Evolutionary conservation across 1,139 yeast species (phyloP), one percentile per base, ranked within the genome.

Genomic region (Blastobotrys raffinosifermentans): DNA sequence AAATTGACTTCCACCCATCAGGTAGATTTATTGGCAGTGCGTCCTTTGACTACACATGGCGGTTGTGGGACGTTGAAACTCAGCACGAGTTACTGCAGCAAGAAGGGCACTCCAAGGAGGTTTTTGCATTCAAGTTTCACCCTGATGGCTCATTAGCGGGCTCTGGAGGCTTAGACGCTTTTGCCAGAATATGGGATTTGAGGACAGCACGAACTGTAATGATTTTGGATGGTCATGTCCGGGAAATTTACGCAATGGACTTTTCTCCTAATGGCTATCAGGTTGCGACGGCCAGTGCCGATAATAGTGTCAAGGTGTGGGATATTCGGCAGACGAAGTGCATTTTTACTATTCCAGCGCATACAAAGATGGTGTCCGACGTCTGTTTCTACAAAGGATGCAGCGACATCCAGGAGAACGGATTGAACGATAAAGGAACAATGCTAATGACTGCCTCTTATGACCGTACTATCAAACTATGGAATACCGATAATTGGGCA

Each of bases 31-130:
- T 77, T 1, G 82, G 80, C 0, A 70, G 87, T 17, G 83, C 95
- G 0, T 86, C 96, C 0, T 80, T 73, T 53, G 98, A 91, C 57
- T 72, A 71, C 43, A 86, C 96, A 0, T 91, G 97, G 96, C 72
- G 86, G 43, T 57, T 87, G 4, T 87, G 95, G 94, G 96, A 91
- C 57, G 46, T 76, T 0, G 63, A 64, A 8, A 72, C 66, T 1
- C 67, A 66, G 32, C 50, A 53, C 19, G 72, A 72, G 39, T 48
- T 80, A 4, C 63, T 69, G 19, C 52, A 66, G 33, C 97, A 91
- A 57, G 96, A 86, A 54, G 96, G 97, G 0, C 97, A 91, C 53
- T 67, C 86, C 1, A 80, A 77, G 49, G 91, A 78, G 40, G 77
- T 89, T 0, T 77, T 75, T 46, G 57, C 79, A 1, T 63, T 84